A percentile compares a stretch with the other conserved stretches of the same genome.
phyloP scores from a whole-genome alignment of 2,329 filamentous ascomycete species.

The Fusarium coffeatum region DNA sequence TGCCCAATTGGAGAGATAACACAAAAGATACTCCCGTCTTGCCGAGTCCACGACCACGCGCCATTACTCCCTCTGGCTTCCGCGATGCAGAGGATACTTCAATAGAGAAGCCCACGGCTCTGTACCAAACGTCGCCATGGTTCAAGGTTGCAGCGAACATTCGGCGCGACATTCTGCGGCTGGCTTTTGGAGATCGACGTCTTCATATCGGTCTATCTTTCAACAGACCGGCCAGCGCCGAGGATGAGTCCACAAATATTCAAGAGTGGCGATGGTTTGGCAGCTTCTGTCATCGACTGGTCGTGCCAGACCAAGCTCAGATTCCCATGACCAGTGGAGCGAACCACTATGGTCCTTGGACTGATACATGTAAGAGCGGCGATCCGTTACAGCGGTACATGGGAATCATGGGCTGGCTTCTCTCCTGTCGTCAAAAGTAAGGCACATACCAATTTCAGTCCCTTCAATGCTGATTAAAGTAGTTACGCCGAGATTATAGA shows the following conservation, averaged over 20 bases:
- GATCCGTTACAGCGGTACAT: no score
- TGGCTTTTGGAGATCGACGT: background rate
- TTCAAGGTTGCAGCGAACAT: background rate
- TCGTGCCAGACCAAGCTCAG: background rate
- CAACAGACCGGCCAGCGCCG: background rate
- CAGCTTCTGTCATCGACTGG: background rate
- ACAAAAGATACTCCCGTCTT: background rate
- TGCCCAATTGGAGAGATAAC: background rate
- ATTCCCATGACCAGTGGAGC: no score
- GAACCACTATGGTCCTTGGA: background rate
- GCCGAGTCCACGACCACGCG: background rate
- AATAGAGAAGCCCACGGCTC: rapidly evolving
- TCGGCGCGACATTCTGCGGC: background rate
- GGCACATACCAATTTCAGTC: background rate
- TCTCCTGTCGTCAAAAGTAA: conserved; percentile 13
- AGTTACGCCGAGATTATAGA: conserved; percentile 6
- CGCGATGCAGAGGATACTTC: background rate
- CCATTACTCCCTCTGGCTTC: background rate
- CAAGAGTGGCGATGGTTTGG: background rate
- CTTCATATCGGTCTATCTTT: background rate
- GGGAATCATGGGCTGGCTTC: background rate
- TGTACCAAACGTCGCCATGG: background rate
- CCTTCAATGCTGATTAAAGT: background rate
- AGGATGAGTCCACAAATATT: background rate
- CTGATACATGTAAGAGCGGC: background rate